Evolutionary conservation across 768 basidiomycete genomes (phyloP).

Genomic region (Tylopilus sp.): DNA sequence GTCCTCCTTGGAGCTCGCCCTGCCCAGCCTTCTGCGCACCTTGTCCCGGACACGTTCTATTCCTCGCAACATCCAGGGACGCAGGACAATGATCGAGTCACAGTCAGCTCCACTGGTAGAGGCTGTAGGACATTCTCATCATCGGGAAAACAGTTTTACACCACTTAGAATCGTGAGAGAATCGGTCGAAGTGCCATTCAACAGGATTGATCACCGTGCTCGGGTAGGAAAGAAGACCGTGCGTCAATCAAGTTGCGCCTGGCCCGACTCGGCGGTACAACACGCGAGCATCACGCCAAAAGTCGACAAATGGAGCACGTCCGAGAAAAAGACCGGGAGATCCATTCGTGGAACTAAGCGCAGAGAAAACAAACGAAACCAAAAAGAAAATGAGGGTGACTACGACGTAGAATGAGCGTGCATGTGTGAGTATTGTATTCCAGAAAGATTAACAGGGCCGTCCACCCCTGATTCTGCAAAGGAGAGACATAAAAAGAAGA

Average conservation of each 20-base stretch:
- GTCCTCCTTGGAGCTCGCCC: background rate
- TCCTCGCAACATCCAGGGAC: background rate
- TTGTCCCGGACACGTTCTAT: slow-evolving; percentile 6
- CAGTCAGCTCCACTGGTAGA: too few relatives aligned
- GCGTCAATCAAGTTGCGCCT: background rate
- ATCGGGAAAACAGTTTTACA: background rate
- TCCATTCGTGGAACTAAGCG: slow-evolving; percentile 12
- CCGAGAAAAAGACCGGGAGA: slow-evolving; percentile 6
- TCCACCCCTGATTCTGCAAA: slow-evolving; percentile 11
- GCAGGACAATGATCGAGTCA: slow-evolving; percentile 4
- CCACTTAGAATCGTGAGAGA: slow-evolving; percentile 21
- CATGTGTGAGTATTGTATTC: slow-evolving; percentile 27
- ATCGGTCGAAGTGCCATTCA: background rate
- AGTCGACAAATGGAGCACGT: background rate
- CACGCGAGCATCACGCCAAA: slow-evolving; percentile 6
- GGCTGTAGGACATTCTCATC: slow-evolving; percentile 9
- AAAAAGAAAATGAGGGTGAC: too few relatives aligned
- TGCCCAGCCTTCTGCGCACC: slow-evolving; percentile 12
- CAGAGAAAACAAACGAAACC: background rate
- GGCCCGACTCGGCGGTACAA: background rate
- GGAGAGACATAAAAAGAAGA: background rate
- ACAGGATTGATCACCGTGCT: slow-evolving; percentile 4
- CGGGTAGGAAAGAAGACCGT: background rate
- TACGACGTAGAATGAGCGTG: slow-evolving; percentile 33
- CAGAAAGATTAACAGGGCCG: slow-evolving; percentile 14